phyloP scores from a whole-genome alignment of 1,284 basidiomycete genomes.

The Austroboletus novae-zelandiae region DNA sequence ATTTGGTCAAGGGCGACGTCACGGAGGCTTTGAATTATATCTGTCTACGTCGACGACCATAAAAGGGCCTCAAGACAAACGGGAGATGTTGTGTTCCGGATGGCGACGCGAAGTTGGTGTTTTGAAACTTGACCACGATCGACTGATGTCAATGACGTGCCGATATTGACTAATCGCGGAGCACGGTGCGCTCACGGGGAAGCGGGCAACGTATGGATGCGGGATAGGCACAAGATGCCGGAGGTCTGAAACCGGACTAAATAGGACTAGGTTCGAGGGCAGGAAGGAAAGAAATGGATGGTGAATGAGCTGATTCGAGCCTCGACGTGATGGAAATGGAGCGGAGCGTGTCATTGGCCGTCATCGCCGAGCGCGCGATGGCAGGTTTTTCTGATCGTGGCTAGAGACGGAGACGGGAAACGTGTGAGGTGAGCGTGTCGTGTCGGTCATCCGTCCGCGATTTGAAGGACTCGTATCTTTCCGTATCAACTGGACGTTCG shows the following conservation, averaged over 20 bases:
- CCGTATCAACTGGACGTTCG: constrained; percentile 5
- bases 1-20: constrained; percentile 3
- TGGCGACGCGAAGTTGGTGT: background rate
- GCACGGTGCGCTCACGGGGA: background rate
- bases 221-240: constrained; percentile 2
- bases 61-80: constrained; percentile 1
- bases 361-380: constrained; percentile 4
- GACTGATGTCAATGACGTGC: background rate
- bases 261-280: background rate
- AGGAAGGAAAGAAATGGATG: background rate
- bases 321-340: background rate
- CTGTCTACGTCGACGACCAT: constrained; percentile 3
- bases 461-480: constrained; percentile 11
- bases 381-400: constrained; percentile 10
- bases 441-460: background rate
- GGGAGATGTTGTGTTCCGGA: background rate
- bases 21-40: background rate
- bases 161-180: background rate
- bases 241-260: background rate
- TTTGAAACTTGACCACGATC: background rate
- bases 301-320: background rate
- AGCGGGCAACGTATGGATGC: background rate
- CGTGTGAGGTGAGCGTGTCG: constrained; percentile 2
- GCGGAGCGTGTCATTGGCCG: background rate
- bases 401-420: constrained; percentile 1